Conservation (phyloP, 257 asterid species). For the Primulina tabacum region DNA sequence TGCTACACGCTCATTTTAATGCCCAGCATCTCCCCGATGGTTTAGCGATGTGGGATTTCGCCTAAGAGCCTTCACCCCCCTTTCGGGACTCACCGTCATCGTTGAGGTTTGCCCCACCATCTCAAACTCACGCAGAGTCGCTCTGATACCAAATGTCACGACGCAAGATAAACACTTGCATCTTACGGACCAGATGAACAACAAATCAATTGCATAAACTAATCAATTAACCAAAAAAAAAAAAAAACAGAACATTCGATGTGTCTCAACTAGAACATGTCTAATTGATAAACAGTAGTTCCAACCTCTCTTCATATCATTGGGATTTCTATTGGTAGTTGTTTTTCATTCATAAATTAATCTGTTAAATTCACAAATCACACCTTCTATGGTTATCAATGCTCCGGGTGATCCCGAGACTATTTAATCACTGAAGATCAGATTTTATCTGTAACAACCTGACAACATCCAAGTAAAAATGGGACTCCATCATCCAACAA, state of each 20-base stretch:
- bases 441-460: constrained; percentile 13
- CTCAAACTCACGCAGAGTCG: too few species aligned
- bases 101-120: too few species aligned
- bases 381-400: not conserved
- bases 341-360: not conserved
- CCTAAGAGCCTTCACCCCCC: too few species aligned
- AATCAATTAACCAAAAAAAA: too few species aligned
- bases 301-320: not conserved
- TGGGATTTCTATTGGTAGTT: too few species aligned
- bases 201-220: not conserved
- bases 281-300: not conserved
- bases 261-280: not conserved
- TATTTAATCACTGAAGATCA: not conserved
- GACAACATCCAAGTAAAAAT: too few species aligned
- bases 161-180: not conserved
- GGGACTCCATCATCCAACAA: constrained; percentile 17
- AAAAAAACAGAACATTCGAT: not conserved
- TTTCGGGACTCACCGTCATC: too few species aligned
- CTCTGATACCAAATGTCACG: too few species aligned
- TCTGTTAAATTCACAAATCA: not conserved
- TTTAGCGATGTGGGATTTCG: too few species aligned
- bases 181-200: not conserved
- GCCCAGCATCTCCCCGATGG: too few species aligned
- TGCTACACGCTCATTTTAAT: too few species aligned
- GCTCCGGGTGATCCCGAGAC: not conserved